Evolutionary conservation across 208 protist genomes (phyloP).

Genomic region (Porcisia deanei): DNA sequence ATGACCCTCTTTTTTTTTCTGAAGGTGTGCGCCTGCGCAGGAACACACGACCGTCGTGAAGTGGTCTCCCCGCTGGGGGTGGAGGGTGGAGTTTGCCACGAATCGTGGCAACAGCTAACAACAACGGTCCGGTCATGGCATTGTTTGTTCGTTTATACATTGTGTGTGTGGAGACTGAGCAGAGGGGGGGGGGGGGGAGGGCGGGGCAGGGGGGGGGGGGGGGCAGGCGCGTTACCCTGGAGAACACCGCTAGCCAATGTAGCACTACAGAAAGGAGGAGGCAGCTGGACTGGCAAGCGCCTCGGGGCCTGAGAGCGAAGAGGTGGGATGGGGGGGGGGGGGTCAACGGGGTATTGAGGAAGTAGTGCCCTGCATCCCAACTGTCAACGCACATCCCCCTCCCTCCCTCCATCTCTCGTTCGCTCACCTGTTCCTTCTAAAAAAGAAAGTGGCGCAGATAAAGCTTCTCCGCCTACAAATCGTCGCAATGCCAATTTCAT

Average conservation of each 20-base stretch:
- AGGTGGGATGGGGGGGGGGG: not conserved
- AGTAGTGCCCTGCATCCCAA: not conserved
- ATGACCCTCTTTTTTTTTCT: not conserved
- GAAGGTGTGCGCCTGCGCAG: too few relatives aligned
- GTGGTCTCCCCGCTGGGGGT: not conserved
- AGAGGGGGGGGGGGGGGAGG: not conserved
- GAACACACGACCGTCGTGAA: not conserved
- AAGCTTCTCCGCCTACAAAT: too few relatives aligned
- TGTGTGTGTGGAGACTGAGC: not conserved
- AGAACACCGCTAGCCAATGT: not conserved
- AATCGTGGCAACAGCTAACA: not conserved
- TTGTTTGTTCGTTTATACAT: too few relatives aligned
- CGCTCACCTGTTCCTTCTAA: too few relatives aligned
- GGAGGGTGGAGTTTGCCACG: too few relatives aligned
- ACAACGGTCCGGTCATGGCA: not conserved
- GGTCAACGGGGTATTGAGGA: not conserved
- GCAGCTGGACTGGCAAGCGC: not conserved
- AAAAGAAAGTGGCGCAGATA: too few relatives aligned
- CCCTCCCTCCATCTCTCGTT: not conserved
- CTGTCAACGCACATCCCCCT: not conserved
- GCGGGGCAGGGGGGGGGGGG: not conserved
- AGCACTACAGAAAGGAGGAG: not conserved
- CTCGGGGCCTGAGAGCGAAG: not conserved
- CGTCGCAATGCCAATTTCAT: not conserved
- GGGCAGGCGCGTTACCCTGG: not conserved